Evolutionary conservation across 2,329 filamentous ascomycete species (phyloP), one percentile per base, ranked within the genome.

Genomic region (Phialemoniopsis sp.): DNA sequence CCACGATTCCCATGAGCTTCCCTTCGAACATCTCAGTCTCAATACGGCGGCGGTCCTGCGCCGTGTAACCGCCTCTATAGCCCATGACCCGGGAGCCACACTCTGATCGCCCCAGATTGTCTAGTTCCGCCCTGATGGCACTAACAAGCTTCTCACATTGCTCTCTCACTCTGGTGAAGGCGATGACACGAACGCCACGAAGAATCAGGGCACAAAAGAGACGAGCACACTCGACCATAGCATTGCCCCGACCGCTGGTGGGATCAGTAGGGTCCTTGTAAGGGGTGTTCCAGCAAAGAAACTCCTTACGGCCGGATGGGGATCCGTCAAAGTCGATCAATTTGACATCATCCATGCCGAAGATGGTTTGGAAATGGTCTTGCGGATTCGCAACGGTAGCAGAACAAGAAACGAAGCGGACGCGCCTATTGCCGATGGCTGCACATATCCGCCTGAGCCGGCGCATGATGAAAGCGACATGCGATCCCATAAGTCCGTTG

Each of bases 11-110:
- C 44, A 96, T 74, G 2, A 98, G 72, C 53, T 90, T 93, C 0
- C 93, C 93, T 40, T 95, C 87, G 51, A 98, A 98, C 93, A 98
- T 97, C 57, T 97, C 90, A 18, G 76, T 80, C 60, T 98, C 93
- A 43, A 98, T 96, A 40, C 78, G 73, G 14, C 93, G 79, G 40
- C 93, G 76, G 54, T 98, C 93, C 57, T 94, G 86, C 3, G 91
- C 81, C 4, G 90, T 95, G 56, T 98, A 98, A 0, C 93, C 93
- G 17, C 93, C 93, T 45, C 93, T 81, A 55, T 98, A 98, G 1
- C 87, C 89, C 89, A 95, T 96, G 2, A 98, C 88, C 34, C 91
- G 73, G 19, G 78, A 78, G 52, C 80, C 79, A 29, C 88, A 84
- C 52, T 95, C 89, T 4, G 78, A 63, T 32, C 89, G 75, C 17